Evolutionary conservation across 805 yeast species (phyloP).

Genomic region (Barnettozyma botsteinii): DNA sequence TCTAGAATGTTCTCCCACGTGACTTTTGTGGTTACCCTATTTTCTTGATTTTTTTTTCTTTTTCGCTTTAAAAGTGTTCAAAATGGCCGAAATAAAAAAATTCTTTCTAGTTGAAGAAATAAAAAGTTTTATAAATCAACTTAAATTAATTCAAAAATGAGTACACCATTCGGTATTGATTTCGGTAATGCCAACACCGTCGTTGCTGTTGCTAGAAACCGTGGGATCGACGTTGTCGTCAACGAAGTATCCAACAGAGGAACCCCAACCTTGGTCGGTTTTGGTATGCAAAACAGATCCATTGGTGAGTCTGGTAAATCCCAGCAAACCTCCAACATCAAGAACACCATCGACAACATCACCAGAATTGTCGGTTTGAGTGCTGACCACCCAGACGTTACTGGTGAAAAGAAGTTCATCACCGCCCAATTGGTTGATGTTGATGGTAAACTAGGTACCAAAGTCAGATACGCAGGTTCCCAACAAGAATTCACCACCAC

Average conservation of each 20-base stretch:
- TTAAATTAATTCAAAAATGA: constrained; percentile 44
- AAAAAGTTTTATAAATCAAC: background rate
- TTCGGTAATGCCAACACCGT: constrained; percentile 94
- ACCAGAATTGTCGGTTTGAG: constrained; percentile 87
- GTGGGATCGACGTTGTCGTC: constrained; percentile 97
- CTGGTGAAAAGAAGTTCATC: constrained; percentile 66
- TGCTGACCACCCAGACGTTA: constrained; percentile 69
- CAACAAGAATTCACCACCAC: constrained; percentile 75
- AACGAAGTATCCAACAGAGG: constrained; percentile 98
- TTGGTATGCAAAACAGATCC: constrained; percentile 82
- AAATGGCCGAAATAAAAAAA: constrained; percentile 4
- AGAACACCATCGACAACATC: constrained; percentile 92
- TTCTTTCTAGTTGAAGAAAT: background rate
- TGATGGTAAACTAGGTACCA: constrained; percentile 75
- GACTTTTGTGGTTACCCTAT: constrained; percentile 1
- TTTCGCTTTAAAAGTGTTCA: background rate
- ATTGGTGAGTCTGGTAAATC: constrained; percentile 95
- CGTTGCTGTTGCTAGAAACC: constrained; percentile 93
- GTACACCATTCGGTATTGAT: constrained; percentile 96
- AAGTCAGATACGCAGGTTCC: constrained; percentile 80
- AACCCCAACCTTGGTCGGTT: constrained; percentile 90
- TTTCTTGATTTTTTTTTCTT: too few relatives aligned
- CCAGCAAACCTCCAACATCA: constrained; percentile 93
- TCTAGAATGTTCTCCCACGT: constrained; percentile 6
- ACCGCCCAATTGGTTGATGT: constrained; percentile 66